phyloP scores from a whole-genome alignment of 1,284 basidiomycete genomes.

The Mycena sp. region DNA sequence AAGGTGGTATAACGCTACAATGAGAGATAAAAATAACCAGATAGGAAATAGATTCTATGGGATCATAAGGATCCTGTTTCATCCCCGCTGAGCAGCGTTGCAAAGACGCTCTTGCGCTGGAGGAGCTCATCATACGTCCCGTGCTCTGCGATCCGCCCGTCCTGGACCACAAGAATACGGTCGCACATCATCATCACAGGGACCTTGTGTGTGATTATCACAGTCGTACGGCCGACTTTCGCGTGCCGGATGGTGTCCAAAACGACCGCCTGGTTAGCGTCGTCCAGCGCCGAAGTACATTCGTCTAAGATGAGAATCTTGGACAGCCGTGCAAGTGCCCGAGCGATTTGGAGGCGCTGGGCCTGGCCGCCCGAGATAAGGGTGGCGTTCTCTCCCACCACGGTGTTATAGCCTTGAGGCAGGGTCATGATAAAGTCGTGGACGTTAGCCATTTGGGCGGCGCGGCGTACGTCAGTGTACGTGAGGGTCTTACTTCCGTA shows the following conservation, averaged over 20 bases:
- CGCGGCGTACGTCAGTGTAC: conserved; percentile 47
- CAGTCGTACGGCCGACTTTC: conserved; percentile 77
- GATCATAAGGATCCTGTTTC: conserved; percentile 54
- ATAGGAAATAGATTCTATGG: neutral
- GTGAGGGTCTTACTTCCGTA: conserved; percentile 71
- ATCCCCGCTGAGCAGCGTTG: conserved; percentile 84
- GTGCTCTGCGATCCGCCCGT: conserved; percentile 83
- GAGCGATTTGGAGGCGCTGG: conserved; percentile 75
- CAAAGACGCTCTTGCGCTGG: conserved; percentile 77
- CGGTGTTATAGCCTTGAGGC: conserved; percentile 74
- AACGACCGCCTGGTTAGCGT: conserved; percentile 81
- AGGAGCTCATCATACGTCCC: conserved; percentile 84
- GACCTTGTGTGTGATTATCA: conserved; percentile 95
- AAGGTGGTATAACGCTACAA: no score
- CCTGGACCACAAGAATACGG: conserved; percentile 83
- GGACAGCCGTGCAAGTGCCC: conserved; percentile 71
- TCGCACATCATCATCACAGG: conserved; percentile 94
- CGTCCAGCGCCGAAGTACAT: conserved; percentile 85
- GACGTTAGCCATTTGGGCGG: conserved; percentile 60
- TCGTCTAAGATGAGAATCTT: conserved; percentile 83
- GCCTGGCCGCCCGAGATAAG: conserved; percentile 79
- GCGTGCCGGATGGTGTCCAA: conserved; percentile 79
- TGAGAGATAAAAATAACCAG: no score
- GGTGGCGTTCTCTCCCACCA: conserved; percentile 79
- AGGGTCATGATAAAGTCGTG: conserved; percentile 74